These are phyloP conservation scores for Gardenia jasminoides DNA, from an alignment of 257 asterid genomes.

Conservation along the genomic window DNA sequence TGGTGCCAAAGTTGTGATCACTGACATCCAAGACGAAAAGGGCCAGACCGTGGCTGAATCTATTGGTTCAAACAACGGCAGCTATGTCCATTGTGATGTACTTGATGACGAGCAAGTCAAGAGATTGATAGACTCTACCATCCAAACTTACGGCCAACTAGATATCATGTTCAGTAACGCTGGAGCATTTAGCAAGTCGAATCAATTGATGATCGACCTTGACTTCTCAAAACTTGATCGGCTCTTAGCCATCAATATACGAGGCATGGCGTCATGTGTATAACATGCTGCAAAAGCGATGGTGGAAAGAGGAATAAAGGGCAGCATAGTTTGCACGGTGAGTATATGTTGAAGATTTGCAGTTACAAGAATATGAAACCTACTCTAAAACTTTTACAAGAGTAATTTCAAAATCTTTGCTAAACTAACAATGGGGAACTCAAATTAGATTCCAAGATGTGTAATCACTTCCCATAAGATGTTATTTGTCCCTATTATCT, in stretches of 20 bases:
- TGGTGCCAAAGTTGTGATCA: constrained; percentile 21
- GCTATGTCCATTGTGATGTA: constrained; percentile 25
- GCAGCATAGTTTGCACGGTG: constrained; percentile 23
- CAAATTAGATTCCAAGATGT: too few species aligned
- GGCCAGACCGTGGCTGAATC: constrained; percentile 25
- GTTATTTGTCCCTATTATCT: too few species aligned
- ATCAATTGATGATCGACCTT: constrained; percentile 13
- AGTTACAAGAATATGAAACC: too few species aligned
- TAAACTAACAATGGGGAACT: too few species aligned
- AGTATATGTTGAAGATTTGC: too few species aligned
- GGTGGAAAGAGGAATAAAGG: constrained; percentile 19
- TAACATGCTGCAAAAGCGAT: constrained; percentile 26
- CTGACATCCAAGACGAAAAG: constrained; percentile 27
- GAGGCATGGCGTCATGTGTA: constrained; percentile 19
- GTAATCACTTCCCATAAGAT: too few species aligned
- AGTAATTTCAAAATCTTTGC: too few species aligned
- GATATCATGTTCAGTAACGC: constrained; percentile 37
- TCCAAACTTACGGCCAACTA: constrained; percentile 14
- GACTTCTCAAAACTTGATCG: constrained; percentile 6
- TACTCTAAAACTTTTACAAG: too few species aligned
- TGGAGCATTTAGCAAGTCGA: constrained; percentile 5
- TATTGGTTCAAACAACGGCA: constrained; percentile 16
- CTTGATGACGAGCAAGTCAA: constrained; percentile 23
- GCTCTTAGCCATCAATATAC: constrained; percentile 2
- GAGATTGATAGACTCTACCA: constrained; percentile 19